Evolutionary conservation across 768 basidiomycete genomes (phyloP).

Genomic region (Clitopilus passeckerianus): DNA sequence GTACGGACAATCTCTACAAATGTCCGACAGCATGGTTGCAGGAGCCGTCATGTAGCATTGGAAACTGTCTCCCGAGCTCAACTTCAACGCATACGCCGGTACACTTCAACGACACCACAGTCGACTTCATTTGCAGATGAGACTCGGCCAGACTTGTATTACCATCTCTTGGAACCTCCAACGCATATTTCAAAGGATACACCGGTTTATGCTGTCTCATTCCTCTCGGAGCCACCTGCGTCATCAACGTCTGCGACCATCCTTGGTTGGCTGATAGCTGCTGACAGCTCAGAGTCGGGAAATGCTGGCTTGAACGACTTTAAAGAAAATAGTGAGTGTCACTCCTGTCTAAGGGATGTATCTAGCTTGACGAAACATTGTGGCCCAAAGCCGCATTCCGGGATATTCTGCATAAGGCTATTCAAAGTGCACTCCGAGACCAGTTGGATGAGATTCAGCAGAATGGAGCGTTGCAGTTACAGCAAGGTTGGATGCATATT

Average conservation of each 20-base stretch:
- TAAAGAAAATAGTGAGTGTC: conserved; percentile 58
- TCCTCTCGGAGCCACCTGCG: conserved; percentile 43
- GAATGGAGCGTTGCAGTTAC: conserved; percentile 59
- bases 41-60: neutral
- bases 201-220: conserved; percentile 64
- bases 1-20: neutral
- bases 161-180: conserved; percentile 57
- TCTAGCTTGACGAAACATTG: neutral
- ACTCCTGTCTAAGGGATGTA: neutral
- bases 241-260: conserved; percentile 43
- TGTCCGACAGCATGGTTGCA: neutral
- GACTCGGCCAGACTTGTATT: conserved; percentile 60
- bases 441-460: conserved; percentile 61
- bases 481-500: conserved; percentile 86
- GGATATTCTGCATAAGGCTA: conserved; percentile 52
- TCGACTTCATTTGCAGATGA: conserved; percentile 35
- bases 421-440: conserved; percentile 49
- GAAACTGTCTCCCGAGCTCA: neutral
- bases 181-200: conserved; percentile 35
- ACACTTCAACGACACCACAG: conserved; percentile 1
- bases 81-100: neutral
- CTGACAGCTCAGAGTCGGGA: conserved; percentile 16
- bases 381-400: conserved; percentile 49
- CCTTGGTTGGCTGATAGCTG: conserved; percentile 69
- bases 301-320: conserved; percentile 66